These are phyloP conservation scores for Phytophthora vignae DNA, from an alignment of 352 stramenopile species.

Conservation along the genomic window DNA sequence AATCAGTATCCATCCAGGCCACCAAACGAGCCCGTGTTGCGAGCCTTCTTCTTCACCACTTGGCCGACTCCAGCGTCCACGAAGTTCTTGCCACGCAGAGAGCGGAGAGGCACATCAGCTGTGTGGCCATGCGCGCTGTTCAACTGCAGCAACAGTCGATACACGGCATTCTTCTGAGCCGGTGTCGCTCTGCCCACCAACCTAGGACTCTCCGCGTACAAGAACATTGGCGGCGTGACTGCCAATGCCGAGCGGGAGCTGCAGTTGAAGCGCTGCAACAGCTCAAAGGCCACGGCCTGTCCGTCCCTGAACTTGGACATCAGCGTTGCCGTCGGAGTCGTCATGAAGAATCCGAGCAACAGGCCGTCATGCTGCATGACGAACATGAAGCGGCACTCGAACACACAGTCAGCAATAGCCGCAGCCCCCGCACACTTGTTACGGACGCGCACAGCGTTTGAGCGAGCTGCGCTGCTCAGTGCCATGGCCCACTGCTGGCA, in stretches of 20 bases:
- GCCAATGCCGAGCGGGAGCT: slow-evolving; percentile 31
- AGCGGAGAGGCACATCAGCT: slow-evolving; percentile 68
- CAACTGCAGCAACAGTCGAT: slow-evolving; percentile 57
- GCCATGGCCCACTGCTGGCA: slow-evolving; percentile 51
- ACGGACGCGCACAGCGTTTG: slow-evolving; percentile 27
- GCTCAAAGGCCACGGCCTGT: slow-evolving; percentile 58
- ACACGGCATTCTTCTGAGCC: slow-evolving; percentile 62
- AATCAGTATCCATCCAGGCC: slow-evolving; percentile 43
- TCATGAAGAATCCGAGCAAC: slow-evolving; percentile 68
- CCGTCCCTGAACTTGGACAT: slow-evolving; percentile 59
- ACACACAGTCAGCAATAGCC: slow-evolving; percentile 30
- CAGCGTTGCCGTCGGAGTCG: slow-evolving; percentile 57
- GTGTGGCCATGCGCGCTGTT: slow-evolving; percentile 54
- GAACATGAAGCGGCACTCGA: slow-evolving; percentile 73
- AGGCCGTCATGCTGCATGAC: slow-evolving; percentile 72
- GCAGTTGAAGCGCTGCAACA: slow-evolving; percentile 62
- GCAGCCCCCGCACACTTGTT: slow-evolving; percentile 6
- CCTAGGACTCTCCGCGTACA: slow-evolving; percentile 74
- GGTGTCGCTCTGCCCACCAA: slow-evolving; percentile 54
- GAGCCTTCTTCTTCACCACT: slow-evolving; percentile 62
- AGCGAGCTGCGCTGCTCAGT: slow-evolving; percentile 32
- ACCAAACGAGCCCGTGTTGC: slow-evolving; percentile 33
- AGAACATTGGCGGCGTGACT: slow-evolving; percentile 44
- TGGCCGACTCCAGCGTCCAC: slow-evolving; percentile 58
- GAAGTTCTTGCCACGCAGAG: slow-evolving; percentile 75